Evolutionary conservation across 768 basidiomycete genomes (phyloP), one percentile per base, ranked within the genome.

Genomic region (Lactarius hengduanensis): DNA sequence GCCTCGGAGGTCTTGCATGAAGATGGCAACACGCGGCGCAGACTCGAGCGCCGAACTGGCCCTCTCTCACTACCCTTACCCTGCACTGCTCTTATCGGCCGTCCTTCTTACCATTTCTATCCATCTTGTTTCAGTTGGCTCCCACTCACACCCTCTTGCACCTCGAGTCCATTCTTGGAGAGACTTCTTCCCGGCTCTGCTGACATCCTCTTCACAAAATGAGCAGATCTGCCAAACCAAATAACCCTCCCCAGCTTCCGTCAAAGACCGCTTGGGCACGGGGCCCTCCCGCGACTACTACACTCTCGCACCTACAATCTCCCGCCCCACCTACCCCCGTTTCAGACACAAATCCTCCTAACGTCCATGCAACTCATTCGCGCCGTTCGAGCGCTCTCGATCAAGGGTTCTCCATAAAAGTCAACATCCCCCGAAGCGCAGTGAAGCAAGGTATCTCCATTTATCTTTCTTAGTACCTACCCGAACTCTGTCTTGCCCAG

Each of bases 251-350:
- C 80, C 86, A 82, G 84, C 86, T 88, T 80, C 80, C 89, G 77
- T 77, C 83, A 82, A 86, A 87, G 83, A 92, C 92, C 79, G 93
- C 92, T 82, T 96, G 94, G 94, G 81, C 90, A 80, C 89, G 80
- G 83, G 92, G 93, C 77, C 93, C 93, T 60, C 92, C 86, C 65
- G 77, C 84, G 62, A 78, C 80, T 66, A 77, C 79, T 59, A 76
- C 89, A 64, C 83, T 88, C 68, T 83, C 89, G 65, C 88, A 90
- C 76, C 87, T 91, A 57, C 89, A 91, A 78, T 90, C 91, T 68
- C 89, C 90, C 70, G 89, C 86, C 66, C 65, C 66, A 41, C 59
- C 68, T 66, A 64, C 75, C 65, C 73, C 74, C 59, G 69, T 71
- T 65, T 53, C 82, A 77, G 76, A 76, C 75, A 45, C 75, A 79